A percentile compares a stretch with the other conserved stretches of the same genome.
Conservation (phyloP, 768 basidiomycete genomes). For the Baorangia bicolor region DNA sequence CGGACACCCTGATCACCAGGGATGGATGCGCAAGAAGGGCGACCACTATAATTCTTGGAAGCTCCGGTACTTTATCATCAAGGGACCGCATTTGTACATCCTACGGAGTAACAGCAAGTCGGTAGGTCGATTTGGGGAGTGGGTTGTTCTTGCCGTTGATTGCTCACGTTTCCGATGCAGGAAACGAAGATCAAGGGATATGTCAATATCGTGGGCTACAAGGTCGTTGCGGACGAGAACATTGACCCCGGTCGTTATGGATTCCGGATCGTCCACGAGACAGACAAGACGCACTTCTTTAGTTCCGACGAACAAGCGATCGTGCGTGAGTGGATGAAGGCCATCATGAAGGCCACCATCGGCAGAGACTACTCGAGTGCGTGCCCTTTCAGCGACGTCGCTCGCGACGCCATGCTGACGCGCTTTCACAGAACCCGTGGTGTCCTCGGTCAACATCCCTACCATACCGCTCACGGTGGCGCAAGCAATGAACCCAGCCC, state of each 20-base stretch:
- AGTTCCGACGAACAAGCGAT: constrained; percentile 83
- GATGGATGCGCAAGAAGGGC: constrained; percentile 96
- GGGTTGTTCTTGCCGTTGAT: not conserved
- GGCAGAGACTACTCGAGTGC: constrained; percentile 87
- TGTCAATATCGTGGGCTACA: constrained; percentile 88
- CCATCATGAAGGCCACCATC: constrained; percentile 98
- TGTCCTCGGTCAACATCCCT: constrained; percentile 95
- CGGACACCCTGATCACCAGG: constrained; percentile 83
- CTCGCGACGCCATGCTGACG: not conserved
- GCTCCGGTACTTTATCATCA: constrained; percentile 84
- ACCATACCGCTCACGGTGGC: constrained; percentile 95
- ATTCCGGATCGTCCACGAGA: constrained; percentile 90
- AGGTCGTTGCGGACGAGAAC: constrained; percentile 90
- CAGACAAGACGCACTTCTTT: constrained; percentile 86
- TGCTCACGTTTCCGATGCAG: constrained; percentile 37
- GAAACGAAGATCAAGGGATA: constrained; percentile 98
- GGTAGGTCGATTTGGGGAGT: constrained; percentile 7
- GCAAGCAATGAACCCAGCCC: constrained; percentile 94
- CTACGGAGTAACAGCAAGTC: constrained; percentile 70
- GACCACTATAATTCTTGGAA: constrained; percentile 96
- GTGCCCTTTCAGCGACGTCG: constrained; percentile 25
- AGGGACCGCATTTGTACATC: constrained; percentile 89
- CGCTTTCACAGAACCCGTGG: constrained; percentile 71
- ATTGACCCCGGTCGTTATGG: constrained; percentile 91
- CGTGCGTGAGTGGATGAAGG: constrained; percentile 99